These are phyloP conservation scores for Sarcocystis neurona DNA, from an alignment of 169 alveolate genomes.

Conservation along the genomic window DNA sequence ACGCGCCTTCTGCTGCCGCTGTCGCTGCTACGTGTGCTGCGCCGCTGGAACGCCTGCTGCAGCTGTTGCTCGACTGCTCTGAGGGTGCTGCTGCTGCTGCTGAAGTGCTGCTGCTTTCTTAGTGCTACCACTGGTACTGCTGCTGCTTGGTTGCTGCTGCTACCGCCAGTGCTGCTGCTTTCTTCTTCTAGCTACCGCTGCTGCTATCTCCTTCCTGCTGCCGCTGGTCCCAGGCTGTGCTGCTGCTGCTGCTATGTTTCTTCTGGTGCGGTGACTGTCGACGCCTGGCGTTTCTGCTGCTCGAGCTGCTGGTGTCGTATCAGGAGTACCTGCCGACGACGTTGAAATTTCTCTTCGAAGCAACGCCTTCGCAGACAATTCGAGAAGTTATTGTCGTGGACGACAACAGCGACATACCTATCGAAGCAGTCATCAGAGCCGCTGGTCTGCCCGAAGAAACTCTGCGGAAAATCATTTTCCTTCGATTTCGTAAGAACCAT, in stretches of 20 bases:
- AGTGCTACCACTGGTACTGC: too few species aligned
- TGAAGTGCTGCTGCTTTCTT: too few species aligned
- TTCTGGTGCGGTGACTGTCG: background rate
- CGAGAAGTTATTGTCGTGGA: slow-evolving; percentile 74
- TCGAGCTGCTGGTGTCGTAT: background rate
- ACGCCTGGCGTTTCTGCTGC: background rate
- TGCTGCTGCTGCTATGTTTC: background rate
- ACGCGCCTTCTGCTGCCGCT: too few species aligned
- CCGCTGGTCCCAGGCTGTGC: background rate
- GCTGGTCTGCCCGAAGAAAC: slow-evolving; percentile 62
- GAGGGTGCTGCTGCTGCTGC: too few species aligned
- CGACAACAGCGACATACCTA: slow-evolving; percentile 58
- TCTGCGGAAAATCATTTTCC: slow-evolving; percentile 53
- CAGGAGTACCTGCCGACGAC: slow-evolving; percentile 67
- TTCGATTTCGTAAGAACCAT: slow-evolving; percentile 39
- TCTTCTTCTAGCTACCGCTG: background rate
- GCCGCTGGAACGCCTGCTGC: too few species aligned
- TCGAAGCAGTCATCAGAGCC: slow-evolving; percentile 54
- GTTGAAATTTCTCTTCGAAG: slow-evolving; percentile 57
- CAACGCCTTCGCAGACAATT: slow-evolving; percentile 63
- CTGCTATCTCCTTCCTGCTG: background rate
- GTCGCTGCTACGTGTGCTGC: too few species aligned
- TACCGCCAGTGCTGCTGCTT: too few species aligned
- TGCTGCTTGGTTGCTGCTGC: too few species aligned
- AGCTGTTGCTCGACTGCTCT: too few species aligned